Evolutionary conservation across 768 basidiomycete species (phyloP), one percentile per base, ranked within the genome.

Genomic region (Trametes cubensis): DNA sequence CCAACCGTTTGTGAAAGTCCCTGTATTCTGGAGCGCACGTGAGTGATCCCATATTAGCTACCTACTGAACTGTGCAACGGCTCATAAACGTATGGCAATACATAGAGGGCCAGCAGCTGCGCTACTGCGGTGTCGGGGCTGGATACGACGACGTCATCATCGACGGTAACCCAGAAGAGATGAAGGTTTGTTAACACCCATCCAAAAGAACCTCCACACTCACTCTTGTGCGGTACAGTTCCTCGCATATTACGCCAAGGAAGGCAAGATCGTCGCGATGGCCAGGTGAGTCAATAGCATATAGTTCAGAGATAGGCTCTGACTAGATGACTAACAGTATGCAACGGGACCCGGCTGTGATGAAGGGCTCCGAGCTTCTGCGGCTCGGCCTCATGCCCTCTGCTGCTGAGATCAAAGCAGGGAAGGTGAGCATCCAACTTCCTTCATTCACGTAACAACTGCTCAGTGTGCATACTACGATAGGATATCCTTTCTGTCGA

Each of bases 1-100:
- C 34, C 83, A 85, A 63, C 84, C 87, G n/a, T 94, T 89, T 74
- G 80, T 79, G 49, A 94, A 94, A 75, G 77, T 91, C 13, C 92
- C 93, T 0, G 76, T 94, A 40, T 95, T 95, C 78, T 95, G 94
- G 94, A 92, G 90, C 70, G 90, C 92, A 21, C 89, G 89, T 90
- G 70, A 58, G 89, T 83, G 10, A 6, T 11, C 5, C 10, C 6
- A 11, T 11, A 34, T 10, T 34, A 10, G 34, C 6, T 34, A 2
- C 5, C 10, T 10, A 11, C 2, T 11, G 5, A 10, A 10, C 42
- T 55, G 21, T 56, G 44, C 47, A 14, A 38, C 53, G 30, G n/a
- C 56, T 28, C 7, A 11, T 42, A 20, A 2, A 38, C 28, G 26
- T 18, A 30, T 54, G 21, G 39, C 30, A 42, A 7, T 41, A 18